Evolutionary conservation across 495 filamentous ascomycete species (phyloP).

Genomic region (Penicillium roqueforti): DNA sequence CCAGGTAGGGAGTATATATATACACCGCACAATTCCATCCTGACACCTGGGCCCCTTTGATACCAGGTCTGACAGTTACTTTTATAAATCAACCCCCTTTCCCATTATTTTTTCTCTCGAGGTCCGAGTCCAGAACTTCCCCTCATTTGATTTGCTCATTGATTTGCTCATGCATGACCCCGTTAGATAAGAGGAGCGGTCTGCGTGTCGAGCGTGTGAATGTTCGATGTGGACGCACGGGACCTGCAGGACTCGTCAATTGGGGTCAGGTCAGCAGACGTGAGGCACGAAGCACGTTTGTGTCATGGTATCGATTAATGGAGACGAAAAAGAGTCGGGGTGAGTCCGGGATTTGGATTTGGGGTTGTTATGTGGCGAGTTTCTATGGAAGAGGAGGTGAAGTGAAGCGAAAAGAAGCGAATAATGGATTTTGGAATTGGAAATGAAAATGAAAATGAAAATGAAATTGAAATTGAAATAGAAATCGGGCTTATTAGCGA

Average conservation of each 20-base stretch:
- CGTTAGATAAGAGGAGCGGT: slow-evolving; percentile 3
- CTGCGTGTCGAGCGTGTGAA: slow-evolving; percentile 1
- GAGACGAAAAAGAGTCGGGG: neutral
- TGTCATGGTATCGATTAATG: neutral
- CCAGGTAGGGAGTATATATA: too few species aligned
- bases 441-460: too few species aligned
- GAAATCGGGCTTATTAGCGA: neutral
- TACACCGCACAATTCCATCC: neutral
- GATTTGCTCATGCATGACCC: neutral
- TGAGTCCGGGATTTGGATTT: neutral
- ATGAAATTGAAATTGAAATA: neutral
- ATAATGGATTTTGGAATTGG: too few species aligned
- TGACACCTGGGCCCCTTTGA: neutral
- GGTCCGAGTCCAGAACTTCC: neutral
- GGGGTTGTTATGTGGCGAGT: too few species aligned
- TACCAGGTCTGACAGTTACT: too few species aligned
- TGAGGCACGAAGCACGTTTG: neutral
- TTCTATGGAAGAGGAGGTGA: too few species aligned
- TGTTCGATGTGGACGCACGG: neutral
- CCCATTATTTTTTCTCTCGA: neutral
- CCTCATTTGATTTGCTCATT: neutral
- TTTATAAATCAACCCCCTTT: neutral
- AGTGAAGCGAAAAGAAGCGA: too few species aligned
- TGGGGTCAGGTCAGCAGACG: neutral
- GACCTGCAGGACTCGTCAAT: slow-evolving; percentile 4